Evolutionary conservation across 768 basidiomycete genomes (phyloP).

Genomic region (Tricholomella constricta): DNA sequence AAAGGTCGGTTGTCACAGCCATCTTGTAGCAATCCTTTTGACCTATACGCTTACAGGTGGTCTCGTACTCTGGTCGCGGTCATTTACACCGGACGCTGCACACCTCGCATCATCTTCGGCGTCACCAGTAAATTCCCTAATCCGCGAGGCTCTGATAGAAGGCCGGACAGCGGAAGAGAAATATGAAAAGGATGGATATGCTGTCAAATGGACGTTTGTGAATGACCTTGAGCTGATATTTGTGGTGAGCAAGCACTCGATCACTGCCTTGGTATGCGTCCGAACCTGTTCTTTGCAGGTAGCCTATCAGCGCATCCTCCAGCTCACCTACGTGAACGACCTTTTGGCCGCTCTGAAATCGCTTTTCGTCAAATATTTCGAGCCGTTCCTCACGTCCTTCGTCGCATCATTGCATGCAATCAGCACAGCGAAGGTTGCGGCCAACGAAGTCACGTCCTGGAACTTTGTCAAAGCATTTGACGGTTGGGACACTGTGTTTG

Average conservation of each 20-base stretch:
- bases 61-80: slow-evolving; percentile 90
- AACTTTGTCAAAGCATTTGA: slow-evolving; percentile 72
- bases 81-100: slow-evolving; percentile 87
- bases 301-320: slow-evolving; percentile 94
- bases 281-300: slow-evolving; percentile 51
- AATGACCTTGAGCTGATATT: slow-evolving; percentile 97
- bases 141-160: slow-evolving; percentile 91
- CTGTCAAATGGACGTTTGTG: slow-evolving; percentile 91
- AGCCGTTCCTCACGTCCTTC: slow-evolving; percentile 81
- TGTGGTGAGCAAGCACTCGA: slow-evolving; percentile 60
- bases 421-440: slow-evolving; percentile 44
- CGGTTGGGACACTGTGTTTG: slow-evolving; percentile 82
- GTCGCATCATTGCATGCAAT: slow-evolving; percentile 79
- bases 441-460: slow-evolving; percentile 50
- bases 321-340: slow-evolving; percentile 91
- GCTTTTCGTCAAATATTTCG: slow-evolving; percentile 85
- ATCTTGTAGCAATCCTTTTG: not conserved
- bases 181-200: slow-evolving; percentile 93
- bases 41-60: slow-evolving; percentile 58
- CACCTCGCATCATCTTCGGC: slow-evolving; percentile 67
- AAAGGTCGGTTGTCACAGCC: slow-evolving; percentile 56
- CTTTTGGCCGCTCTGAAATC: slow-evolving; percentile 79
- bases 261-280: slow-evolving; percentile 6
- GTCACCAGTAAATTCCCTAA: slow-evolving; percentile 86
- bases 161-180: slow-evolving; percentile 79